Evolutionary conservation across 164 flowering plant species (phyloP).

Genomic region (Brasenia schreberi): DNA sequence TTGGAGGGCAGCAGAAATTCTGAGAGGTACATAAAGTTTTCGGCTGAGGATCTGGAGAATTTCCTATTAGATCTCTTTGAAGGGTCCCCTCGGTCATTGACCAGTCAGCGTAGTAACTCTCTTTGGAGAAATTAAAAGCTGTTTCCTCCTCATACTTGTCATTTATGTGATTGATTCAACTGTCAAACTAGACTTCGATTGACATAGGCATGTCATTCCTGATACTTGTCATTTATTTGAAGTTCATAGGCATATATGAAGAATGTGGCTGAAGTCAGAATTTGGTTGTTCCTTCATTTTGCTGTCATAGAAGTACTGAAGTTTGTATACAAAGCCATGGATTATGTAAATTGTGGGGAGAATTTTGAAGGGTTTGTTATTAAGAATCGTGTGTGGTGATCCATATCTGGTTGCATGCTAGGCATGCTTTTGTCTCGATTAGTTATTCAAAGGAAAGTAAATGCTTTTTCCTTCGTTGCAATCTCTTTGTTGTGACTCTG

Average conservation of each 20-base stretch:
- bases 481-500: too few species aligned
- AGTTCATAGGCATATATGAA: background rate
- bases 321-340: background rate
- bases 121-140: background rate
- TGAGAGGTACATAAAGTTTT: conserved; percentile 4
- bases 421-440: background rate
- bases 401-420: background rate
- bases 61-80: conserved; percentile 6
- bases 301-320: background rate
- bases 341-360: background rate
- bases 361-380: background rate
- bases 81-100: conserved; percentile 3
- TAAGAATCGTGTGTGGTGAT: background rate
- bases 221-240: background rate
- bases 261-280: background rate
- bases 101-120: background rate
- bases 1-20: background rate
- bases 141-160: background rate
- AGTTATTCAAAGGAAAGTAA: too few species aligned
- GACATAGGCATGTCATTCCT: too few species aligned
- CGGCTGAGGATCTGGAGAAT: conserved; percentile 4
- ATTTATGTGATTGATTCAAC: background rate
- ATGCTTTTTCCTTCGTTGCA: too few species aligned
- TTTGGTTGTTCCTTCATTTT: background rate
- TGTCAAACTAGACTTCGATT: background rate